These are phyloP conservation scores for Candida peoriensis DNA, from an alignment of 805 yeast genomes.

Conservation along the genomic window DNA sequence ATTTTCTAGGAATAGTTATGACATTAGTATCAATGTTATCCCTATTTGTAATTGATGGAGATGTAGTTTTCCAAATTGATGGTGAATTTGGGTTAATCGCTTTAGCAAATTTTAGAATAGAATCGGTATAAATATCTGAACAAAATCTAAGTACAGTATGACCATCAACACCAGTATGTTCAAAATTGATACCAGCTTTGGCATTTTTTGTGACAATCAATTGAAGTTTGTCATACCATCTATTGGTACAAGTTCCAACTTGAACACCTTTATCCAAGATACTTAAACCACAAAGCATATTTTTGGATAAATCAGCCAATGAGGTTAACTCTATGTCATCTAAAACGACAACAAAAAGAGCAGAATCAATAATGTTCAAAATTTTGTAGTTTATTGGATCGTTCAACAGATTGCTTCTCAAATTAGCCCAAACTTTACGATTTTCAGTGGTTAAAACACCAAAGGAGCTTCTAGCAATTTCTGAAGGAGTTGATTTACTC, in stretches of 20 bases:
- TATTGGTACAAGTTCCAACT: conserved; percentile 87
- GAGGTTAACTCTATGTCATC: conserved; percentile 66
- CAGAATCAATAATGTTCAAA: conserved; percentile 69
- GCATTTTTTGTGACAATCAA: conserved; percentile 84
- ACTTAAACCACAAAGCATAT: conserved; percentile 84
- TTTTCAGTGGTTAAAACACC: conserved; percentile 90
- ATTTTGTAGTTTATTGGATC: conserved; percentile 62
- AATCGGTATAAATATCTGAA: conserved; percentile 86
- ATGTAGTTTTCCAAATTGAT: conserved; percentile 55
- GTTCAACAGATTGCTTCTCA: conserved; percentile 48
- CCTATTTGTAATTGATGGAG: conserved; percentile 42
- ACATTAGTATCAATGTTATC: conserved; percentile 40
- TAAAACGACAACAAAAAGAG: conserved; percentile 76
- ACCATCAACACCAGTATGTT: conserved; percentile 94
- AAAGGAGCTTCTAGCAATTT: conserved; percentile 76
- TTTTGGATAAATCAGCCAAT: conserved; percentile 66
- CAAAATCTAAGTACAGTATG: conserved; percentile 88
- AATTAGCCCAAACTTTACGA: conserved; percentile 79
- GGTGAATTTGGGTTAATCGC: conserved; percentile 70
- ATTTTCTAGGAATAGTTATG: conserved; percentile 73
- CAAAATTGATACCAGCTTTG: conserved; percentile 90
- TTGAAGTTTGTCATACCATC: conserved; percentile 94
- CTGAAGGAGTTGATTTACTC: conserved; percentile 40
- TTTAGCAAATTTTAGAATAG: conserved; percentile 80
- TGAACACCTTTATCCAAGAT: conserved; percentile 79